Percentiles rank a stretch among this genome's conserved stretches.
These are phyloP conservation scores for Kalaharituber pfeilii DNA, from an alignment of 2,329 filamentous ascomycete species.

Conservation along the genomic window DNA sequence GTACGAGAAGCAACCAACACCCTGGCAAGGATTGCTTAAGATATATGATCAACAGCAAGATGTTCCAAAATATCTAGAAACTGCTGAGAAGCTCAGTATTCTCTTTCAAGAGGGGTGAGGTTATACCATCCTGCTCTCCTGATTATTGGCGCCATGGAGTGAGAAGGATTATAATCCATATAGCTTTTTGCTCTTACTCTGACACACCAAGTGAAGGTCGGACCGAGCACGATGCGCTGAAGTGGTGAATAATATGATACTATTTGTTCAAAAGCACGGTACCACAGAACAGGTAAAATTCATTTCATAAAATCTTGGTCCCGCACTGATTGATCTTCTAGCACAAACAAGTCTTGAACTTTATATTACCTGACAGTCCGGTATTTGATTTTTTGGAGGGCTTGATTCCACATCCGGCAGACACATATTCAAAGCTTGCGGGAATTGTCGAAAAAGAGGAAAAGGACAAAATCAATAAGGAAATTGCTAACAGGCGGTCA, in stretches of 20 bases:
- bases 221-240: constrained; percentile 42
- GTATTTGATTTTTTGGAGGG: constrained; percentile 74
- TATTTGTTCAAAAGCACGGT: constrained; percentile 55
- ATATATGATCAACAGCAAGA: constrained; percentile 67
- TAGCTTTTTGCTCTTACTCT: no score
- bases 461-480: constrained; percentile 70
- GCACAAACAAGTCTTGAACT: constrained; percentile 55
- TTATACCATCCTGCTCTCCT: constrained; percentile 24
- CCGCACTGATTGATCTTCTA: constrained; percentile 33
- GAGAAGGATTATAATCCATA: no score
- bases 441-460: constrained; percentile 74
- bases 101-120: constrained; percentile 52
- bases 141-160: background rate
- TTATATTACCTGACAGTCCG: constrained; percentile 62
- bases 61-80: constrained; percentile 55
- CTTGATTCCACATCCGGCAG: constrained; percentile 57
- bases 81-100: constrained; percentile 54
- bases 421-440: constrained; percentile 66
- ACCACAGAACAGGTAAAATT: constrained; percentile 29
- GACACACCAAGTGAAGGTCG: constrained; percentile 29
- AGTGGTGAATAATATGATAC: constrained; percentile 62
- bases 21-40: constrained; percentile 79
- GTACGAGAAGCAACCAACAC: constrained; percentile 56
- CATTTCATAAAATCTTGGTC: background rate
- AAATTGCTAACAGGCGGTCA: constrained; percentile 77